Evolutionary conservation across 1,284 basidiomycete genomes (phyloP).

Genomic region (Fomitopsis palustris): DNA sequence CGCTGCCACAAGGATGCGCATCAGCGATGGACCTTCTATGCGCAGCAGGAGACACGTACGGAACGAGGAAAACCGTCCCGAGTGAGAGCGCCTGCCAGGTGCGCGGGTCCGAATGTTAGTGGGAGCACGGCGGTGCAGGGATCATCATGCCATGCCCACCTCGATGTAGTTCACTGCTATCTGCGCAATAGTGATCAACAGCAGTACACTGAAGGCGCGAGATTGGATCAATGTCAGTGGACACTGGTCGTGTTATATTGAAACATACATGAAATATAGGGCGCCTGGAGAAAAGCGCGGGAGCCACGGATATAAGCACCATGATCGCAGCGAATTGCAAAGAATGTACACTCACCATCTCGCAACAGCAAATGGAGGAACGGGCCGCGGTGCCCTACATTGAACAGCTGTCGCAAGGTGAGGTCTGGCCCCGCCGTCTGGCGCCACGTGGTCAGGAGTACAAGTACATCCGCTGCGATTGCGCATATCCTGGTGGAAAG

Average conservation of each 20-base stretch:
- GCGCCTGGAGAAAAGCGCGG: neutral
- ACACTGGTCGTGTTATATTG: neutral
- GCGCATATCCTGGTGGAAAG: neutral
- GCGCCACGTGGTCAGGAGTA: neutral
- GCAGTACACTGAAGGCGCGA: neutral
- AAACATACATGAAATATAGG: neutral
- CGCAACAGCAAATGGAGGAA: neutral
- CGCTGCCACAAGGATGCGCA: neutral
- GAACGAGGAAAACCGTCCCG: neutral
- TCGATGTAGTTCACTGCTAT: neutral
- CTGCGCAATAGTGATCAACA: neutral
- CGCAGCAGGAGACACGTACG: neutral
- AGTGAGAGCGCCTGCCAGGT: neutral
- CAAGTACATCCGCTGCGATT: neutral
- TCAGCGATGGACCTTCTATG: neutral
- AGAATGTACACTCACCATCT: neutral
- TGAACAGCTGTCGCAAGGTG: neutral
- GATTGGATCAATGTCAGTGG: neutral
- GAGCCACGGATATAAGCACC: neutral
- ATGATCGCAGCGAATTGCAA: neutral
- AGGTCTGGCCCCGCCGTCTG: neutral
- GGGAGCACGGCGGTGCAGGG: too few relatives aligned
- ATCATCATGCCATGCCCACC: neutral
- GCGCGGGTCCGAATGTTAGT: neutral
- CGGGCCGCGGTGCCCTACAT: too few relatives aligned